These are phyloP conservation scores for Alternaria arborescens DNA, from an alignment of 2,329 filamentous ascomycete species.

Conservation along the genomic window DNA sequence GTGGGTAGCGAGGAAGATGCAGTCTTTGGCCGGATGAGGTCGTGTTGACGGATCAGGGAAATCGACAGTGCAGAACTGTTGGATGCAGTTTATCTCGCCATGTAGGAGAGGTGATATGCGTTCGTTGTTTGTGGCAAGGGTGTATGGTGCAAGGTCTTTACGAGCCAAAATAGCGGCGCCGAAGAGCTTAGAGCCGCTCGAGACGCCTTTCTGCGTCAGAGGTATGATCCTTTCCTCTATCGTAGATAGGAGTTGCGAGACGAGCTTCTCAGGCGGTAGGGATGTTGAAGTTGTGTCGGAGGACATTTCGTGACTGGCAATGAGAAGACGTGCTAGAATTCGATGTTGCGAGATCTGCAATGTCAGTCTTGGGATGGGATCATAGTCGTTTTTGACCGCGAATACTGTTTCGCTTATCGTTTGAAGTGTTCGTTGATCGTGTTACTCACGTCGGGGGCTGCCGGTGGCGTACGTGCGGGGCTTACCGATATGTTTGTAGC, in stretches of 20 bases:
- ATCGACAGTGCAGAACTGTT: constrained; percentile 60
- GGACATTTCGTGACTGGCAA: constrained; percentile 8
- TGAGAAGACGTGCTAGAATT: not conserved
- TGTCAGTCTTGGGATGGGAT: not conserved
- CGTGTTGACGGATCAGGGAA: constrained; percentile 40
- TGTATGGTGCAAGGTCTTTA: constrained; percentile 54
- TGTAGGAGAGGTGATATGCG: constrained; percentile 64
- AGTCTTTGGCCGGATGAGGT: constrained; percentile 58
- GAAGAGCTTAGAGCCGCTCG: constrained; percentile 65
- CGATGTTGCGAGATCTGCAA: not conserved
- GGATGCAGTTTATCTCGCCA: constrained; percentile 69
- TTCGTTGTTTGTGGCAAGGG: constrained; percentile 66
- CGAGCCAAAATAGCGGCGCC: constrained; percentile 64
- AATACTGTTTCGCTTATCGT: not conserved
- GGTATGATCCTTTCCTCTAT: constrained; percentile 60
- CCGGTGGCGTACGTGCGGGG: constrained; percentile 13
- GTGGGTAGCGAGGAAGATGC: constrained; percentile 67
- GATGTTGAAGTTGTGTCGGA: not conserved
- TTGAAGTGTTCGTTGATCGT: not conserved
- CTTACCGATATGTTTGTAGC: constrained; percentile 1
- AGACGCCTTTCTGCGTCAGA: constrained; percentile 60
- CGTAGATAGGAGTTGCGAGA: constrained; percentile 17
- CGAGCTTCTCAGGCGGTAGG: not conserved
- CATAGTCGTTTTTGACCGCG: not conserved
- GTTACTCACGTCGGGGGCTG: constrained; percentile 3